Conservation (phyloP, 2,329 filamentous ascomycete genomes). For the Ambrosiella xylebori region DNA sequence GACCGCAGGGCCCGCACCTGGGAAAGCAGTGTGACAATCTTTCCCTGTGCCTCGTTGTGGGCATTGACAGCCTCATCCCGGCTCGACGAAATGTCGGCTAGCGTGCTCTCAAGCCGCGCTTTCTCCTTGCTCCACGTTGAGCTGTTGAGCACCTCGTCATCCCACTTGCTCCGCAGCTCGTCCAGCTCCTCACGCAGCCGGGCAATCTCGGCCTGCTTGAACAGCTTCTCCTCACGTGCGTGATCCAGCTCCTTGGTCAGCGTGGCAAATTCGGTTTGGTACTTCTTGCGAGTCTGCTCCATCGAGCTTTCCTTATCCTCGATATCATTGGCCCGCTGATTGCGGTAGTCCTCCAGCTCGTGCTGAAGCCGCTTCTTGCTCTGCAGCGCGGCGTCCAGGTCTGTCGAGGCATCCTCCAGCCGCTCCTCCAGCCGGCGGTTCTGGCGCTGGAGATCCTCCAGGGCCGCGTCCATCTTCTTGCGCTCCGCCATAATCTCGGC, state of each 20-base stretch:
- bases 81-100: slow-evolving; percentile 78
- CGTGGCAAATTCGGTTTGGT: slow-evolving; percentile 79
- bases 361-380: slow-evolving; percentile 90
- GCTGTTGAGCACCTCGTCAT: slow-evolving; percentile 92
- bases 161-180: slow-evolving; percentile 89
- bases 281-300: slow-evolving; percentile 96
- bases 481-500: slow-evolving; percentile 82
- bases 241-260: slow-evolving; percentile 85
- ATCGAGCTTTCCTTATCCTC: slow-evolving; percentile 92
- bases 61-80: slow-evolving; percentile 83
- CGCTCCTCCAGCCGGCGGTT: slow-evolving; percentile 81
- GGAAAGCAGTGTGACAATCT: slow-evolving; percentile 76
- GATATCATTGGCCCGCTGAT: slow-evolving; percentile 84
- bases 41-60: slow-evolving; percentile 86
- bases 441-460: slow-evolving; percentile 81
- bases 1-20: slow-evolving; percentile 75
- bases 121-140: slow-evolving; percentile 99
- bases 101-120: slow-evolving; percentile 70
- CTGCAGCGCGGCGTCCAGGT: slow-evolving; percentile 70
- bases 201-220: slow-evolving; percentile 70
- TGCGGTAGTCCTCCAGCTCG: slow-evolving; percentile 93
- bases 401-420: slow-evolving; percentile 78
- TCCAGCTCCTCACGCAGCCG: slow-evolving; percentile 91
- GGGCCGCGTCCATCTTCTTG: slow-evolving; percentile 68
- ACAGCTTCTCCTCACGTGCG: slow-evolving; percentile 75